Evolutionary conservation across 2,329 filamentous ascomycete genomes (phyloP), one percentile per base, ranked within the genome.

Genomic region (Orbilia blumenaviensis): DNA sequence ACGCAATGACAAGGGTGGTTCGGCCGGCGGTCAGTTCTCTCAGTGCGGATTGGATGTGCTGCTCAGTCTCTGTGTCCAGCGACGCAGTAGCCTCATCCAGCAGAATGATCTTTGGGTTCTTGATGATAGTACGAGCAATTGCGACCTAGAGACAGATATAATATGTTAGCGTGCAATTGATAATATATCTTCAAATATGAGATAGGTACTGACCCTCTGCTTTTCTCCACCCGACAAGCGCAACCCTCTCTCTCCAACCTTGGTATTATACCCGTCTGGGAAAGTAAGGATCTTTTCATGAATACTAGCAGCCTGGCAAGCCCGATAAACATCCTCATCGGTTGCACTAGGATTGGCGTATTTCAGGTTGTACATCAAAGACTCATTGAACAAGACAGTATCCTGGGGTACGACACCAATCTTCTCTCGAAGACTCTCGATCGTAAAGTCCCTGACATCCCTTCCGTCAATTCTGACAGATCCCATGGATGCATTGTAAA

Each of bases 361-460:
- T 82, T 90, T 91, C 77, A 97, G 85, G 81, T 97, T 97, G 84
- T 96, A 97, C 92, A 97, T 95, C 78, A 97, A 85, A 0, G 91
- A 91, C 82, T 97, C 94, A 82, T 97, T 97, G 87, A 97, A 97
- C 48, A 97, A 86, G 4, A 96, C 92, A 3, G 94, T 97, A 81
- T 99, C 95, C 83, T 99, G 95, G 0, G 95, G 95, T 5, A 99
- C 95, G 46, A 99, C 94, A 23, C 95, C 95, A 80, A 99, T 97
- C 82, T 94, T 91, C 74, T 88, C 88, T 79, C 95, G 89, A 67
- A 99, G 86, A n/a, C 93, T 97, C 83, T 97, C 92, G 80, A 98
- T 97, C 0, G 93, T 96, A 73, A 97, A 85, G 79, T 93, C 89
- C 82, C 92, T 89, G 56, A 97, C 92, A 81, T 97, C 89, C 74